Percentiles rank a stretch among this genome's conserved stretches.
Conservation (phyloP, 1,284 basidiomycete species). For the Pseudozyma flocculosa region DNA sequence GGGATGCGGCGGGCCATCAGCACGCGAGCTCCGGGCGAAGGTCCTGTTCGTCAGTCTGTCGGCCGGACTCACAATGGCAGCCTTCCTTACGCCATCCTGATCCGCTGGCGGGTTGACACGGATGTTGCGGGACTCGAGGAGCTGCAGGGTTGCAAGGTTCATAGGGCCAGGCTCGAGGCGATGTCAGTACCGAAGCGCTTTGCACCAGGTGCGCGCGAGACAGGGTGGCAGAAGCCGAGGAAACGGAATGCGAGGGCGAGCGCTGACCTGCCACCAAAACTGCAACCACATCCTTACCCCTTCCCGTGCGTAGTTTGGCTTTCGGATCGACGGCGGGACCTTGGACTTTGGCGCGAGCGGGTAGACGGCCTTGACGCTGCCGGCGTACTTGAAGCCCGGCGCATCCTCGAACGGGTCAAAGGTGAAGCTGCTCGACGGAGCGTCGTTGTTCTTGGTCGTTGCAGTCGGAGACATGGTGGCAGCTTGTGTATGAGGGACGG, state of each 20-base stretch:
- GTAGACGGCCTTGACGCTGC: constrained; percentile 46
- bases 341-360: constrained; percentile 50
- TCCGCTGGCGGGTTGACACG: constrained; percentile 45
- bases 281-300: constrained; percentile 43
- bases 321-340: constrained; percentile 49
- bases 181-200: not conserved
- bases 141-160: constrained; percentile 21
- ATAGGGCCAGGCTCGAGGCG: constrained; percentile 20
- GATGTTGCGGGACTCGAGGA: constrained; percentile 50
- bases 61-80: constrained; percentile 30
- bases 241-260: not conserved
- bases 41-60: no score
- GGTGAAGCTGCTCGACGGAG: constrained; percentile 12
- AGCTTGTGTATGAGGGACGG: no score
- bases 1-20: no score
- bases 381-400: constrained; percentile 49
- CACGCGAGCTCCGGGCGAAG: not conserved
- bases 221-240: no score
- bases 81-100: constrained; percentile 50
- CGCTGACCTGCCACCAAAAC: constrained; percentile 42
- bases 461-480: constrained; percentile 19
- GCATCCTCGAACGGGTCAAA: constrained; percentile 47
- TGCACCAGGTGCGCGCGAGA: no score
- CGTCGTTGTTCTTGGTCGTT: constrained; percentile 4
- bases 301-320: constrained; percentile 57